Evolutionary conservation across 192 early-diverging fungal species (phyloP).

Genomic region (Backusella sp.): DNA sequence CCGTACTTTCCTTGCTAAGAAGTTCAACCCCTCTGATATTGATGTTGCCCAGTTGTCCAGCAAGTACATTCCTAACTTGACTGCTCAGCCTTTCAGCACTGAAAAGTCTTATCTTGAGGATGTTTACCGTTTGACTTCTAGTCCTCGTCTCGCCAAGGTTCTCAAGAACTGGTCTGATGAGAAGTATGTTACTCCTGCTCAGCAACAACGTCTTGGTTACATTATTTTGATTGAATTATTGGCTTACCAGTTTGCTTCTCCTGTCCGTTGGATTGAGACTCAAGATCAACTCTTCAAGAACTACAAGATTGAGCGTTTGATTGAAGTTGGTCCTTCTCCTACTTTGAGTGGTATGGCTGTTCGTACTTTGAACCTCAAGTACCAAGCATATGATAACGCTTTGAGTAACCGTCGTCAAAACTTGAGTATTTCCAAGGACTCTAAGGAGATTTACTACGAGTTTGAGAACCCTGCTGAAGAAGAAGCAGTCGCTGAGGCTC

Average conservation of each 20-base stretch:
- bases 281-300: constrained; percentile 83
- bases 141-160: constrained; percentile 70
- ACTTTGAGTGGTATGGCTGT: constrained; percentile 92
- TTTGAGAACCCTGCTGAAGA: constrained; percentile 71
- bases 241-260: constrained; percentile 90
- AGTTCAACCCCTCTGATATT: constrained; percentile 80
- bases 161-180: constrained; percentile 80
- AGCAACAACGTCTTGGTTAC: constrained; percentile 86
- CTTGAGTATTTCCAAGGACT: constrained; percentile 85
- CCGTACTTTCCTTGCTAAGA: constrained; percentile 82
- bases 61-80: constrained; percentile 95
- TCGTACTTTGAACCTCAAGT: constrained; percentile 95
- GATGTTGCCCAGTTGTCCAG: constrained; percentile 78
- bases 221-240: constrained; percentile 84
- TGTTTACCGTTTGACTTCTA: constrained; percentile 71
- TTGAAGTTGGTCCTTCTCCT: constrained; percentile 89
- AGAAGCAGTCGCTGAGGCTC: constrained; percentile 41
- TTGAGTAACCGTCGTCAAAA: constrained; percentile 87
- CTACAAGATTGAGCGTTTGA: constrained; percentile 80
- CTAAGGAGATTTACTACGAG: constrained; percentile 93
- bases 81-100: constrained; percentile 83
- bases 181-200: constrained; percentile 64
- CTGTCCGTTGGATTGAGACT: constrained; percentile 95
- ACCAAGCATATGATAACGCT: constrained; percentile 93
- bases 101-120: constrained; percentile 72